Evolutionary conservation across 345 rosid species (phyloP).

Genomic region (Brassica juncea): DNA sequence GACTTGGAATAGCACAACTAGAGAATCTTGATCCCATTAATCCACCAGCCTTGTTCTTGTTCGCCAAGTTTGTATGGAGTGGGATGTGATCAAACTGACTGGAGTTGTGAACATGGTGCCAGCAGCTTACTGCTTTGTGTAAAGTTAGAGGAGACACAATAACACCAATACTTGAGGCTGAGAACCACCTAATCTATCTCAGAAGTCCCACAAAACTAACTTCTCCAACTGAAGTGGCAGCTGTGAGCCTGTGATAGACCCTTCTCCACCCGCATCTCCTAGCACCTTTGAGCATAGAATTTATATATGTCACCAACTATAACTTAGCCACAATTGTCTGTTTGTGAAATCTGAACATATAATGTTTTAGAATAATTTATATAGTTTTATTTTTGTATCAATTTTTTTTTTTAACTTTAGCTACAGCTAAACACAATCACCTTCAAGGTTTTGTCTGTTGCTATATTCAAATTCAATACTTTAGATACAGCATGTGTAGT

Average conservation of each 20-base stretch:
- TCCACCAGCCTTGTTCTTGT: background rate
- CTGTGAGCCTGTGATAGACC: background rate
- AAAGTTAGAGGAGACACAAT: background rate
- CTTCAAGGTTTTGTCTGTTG: too few relatives aligned
- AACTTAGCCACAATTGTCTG: too few relatives aligned
- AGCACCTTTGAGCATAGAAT: too few relatives aligned
- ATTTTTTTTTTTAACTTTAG: too few relatives aligned
- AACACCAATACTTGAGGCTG: background rate
- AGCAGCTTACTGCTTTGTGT: background rate
- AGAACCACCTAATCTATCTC: background rate
- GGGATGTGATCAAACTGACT: background rate
- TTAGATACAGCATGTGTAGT: too few relatives aligned
- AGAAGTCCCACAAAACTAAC: background rate
- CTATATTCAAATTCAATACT: too few relatives aligned
- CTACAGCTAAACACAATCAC: too few relatives aligned
- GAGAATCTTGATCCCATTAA: background rate
- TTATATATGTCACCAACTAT: too few relatives aligned
- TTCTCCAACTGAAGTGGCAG: background rate
- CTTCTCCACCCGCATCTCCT: too few relatives aligned
- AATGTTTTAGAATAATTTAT: too few relatives aligned
- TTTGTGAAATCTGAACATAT: too few relatives aligned
- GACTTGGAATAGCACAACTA: background rate
- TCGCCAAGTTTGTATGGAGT: background rate
- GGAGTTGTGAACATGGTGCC: background rate
- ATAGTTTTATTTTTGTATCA: too few relatives aligned